Evolutionary conservation across 352 stramenopile genomes (phyloP).

Genomic region (Pythium chondricola): DNA sequence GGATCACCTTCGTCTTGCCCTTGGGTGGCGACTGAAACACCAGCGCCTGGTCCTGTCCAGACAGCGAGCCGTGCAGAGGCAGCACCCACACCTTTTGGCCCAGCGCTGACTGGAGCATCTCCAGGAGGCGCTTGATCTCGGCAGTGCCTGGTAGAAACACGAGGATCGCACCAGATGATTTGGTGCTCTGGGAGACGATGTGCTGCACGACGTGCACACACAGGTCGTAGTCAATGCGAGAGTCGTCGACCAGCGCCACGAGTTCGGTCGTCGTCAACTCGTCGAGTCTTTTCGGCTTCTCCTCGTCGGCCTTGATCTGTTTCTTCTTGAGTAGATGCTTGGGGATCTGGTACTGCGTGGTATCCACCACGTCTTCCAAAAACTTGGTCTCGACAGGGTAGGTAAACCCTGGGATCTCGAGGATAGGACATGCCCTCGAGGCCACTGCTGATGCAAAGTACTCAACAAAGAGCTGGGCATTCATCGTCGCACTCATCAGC

Average conservation of each 20-base stretch:
- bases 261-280: constrained; percentile 41
- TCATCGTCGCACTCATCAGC: constrained; percentile 97
- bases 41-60: constrained; percentile 59
- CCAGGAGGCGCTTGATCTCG: constrained; percentile 77
- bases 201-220: constrained; percentile 80
- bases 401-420: constrained; percentile 83
- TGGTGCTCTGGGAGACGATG: constrained; percentile 37
- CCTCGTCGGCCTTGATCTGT: constrained; percentile 18
- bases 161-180: constrained; percentile 52
- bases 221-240: constrained; percentile 92
- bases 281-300: constrained; percentile 21
- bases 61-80: constrained; percentile 73
- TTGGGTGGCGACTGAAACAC: constrained; percentile 58
- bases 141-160: constrained; percentile 77
- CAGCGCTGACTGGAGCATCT: constrained; percentile 46
- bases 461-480: constrained; percentile 81
- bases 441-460: constrained; percentile 43
- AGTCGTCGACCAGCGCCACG: constrained; percentile 81
- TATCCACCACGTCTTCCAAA: constrained; percentile 65
- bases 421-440: constrained; percentile 42
- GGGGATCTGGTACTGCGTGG: constrained; percentile 56
- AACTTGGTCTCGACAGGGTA: constrained; percentile 77
- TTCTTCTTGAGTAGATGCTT: constrained; percentile 48
- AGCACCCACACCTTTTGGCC: constrained; percentile 50
- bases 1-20: constrained; percentile 80